Evolutionary conservation across 768 basidiomycete genomes (phyloP).

Genomic region (Psilocybe cyanescens): DNA sequence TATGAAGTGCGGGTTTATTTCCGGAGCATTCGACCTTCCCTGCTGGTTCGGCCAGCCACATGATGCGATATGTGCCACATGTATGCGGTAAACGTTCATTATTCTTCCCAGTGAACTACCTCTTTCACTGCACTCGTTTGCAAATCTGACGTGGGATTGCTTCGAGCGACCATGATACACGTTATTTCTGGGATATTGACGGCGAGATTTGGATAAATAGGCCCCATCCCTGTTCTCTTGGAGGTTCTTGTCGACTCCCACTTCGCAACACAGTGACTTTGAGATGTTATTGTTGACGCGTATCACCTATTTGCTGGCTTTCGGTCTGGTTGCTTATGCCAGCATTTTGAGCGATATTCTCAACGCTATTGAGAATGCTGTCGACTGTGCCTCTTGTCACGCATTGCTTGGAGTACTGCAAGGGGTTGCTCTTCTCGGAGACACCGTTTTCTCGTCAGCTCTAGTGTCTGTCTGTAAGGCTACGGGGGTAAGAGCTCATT

Average conservation of each 20-base stretch:
- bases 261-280: background rate
- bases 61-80: background rate
- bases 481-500: conserved; percentile 33
- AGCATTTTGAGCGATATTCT: conserved; percentile 44
- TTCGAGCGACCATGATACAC: background rate
- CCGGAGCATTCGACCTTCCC: background rate
- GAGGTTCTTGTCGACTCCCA: background rate
- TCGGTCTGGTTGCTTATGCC: conserved; percentile 25
- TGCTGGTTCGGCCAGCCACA: background rate
- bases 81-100: background rate
- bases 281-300: conserved; percentile 16
- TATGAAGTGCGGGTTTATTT: background rate
- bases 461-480: conserved; percentile 49
- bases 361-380: conserved; percentile 45
- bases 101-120: background rate
- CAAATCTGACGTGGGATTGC: background rate
- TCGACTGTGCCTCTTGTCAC: conserved; percentile 56
- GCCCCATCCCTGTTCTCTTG: background rate
- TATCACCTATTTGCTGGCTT: conserved; percentile 17
- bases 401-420: conserved; percentile 49
- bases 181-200: background rate
- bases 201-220: background rate
- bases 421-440: conserved; percentile 50
- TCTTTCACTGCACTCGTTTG: background rate
- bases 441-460: conserved; percentile 46